A percentile compares a stretch with the other conserved stretches of the same genome.
Evolutionary conservation across 2,329 filamentous ascomycete species (phyloP).

Genomic region (Stemphylium vesicarium): DNA sequence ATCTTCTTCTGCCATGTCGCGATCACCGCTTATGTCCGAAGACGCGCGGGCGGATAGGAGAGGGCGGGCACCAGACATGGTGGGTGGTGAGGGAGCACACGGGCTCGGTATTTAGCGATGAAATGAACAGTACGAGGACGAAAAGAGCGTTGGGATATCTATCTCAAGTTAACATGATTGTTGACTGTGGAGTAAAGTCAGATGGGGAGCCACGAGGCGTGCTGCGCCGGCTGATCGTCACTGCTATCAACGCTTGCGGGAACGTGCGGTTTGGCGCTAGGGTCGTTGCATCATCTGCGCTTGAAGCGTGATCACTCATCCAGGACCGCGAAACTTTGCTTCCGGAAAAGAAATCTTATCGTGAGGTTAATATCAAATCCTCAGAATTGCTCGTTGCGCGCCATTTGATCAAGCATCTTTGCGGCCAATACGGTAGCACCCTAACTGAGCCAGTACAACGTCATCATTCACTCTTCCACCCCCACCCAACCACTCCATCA

Average conservation of each 20-base stretch:
- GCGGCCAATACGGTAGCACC: too few relatives aligned
- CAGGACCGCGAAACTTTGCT: background rate
- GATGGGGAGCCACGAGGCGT: slow-evolving; percentile 6
- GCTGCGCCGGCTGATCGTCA: slow-evolving; percentile 23
- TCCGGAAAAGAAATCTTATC: too few relatives aligned
- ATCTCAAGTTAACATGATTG: slow-evolving; percentile 8
- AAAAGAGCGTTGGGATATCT: slow-evolving; percentile 16
- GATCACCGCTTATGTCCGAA: slow-evolving; percentile 62
- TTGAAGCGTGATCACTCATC: slow-evolving; percentile 11
- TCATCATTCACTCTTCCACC: too few relatives aligned
- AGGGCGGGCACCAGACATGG: slow-evolving; percentile 57
- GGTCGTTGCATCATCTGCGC: slow-evolving; percentile 18
- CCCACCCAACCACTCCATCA: too few relatives aligned
- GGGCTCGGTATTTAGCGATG: background rate
- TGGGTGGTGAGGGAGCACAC: background rate
- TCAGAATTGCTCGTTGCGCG: too few relatives aligned
- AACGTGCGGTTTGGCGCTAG: slow-evolving; percentile 15
- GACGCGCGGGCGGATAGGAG: slow-evolving; percentile 62
- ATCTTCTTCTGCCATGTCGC: slow-evolving; percentile 66
- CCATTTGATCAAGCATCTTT: too few relatives aligned
- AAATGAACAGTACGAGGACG: background rate
- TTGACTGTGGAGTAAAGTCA: background rate
- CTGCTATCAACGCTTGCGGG: slow-evolving; percentile 10
- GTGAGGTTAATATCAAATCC: too few relatives aligned
- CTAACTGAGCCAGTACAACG: too few relatives aligned